A percentile compares a stretch with the other conserved stretches of the same genome.
phyloP scores from a whole-genome alignment of 2,329 filamentous ascomycete genomes.

The Lizonia empirigonia region DNA sequence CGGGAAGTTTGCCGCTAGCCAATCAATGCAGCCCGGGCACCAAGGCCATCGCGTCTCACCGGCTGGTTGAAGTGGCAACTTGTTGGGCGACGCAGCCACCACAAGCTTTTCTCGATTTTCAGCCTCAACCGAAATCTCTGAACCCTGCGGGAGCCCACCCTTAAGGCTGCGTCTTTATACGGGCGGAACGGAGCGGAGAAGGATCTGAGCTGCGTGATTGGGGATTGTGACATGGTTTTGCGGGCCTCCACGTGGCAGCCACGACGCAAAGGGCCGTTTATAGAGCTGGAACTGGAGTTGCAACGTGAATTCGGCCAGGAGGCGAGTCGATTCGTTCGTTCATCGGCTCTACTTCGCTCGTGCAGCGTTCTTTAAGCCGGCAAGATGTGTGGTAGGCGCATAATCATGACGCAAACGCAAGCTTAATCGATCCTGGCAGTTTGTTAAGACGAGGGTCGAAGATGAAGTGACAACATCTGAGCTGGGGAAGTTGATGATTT shows the following conservation, averaged over 20 bases:
- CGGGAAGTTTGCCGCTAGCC: slow-evolving; percentile 1
- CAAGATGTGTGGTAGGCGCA: not conserved
- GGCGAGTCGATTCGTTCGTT: too few species aligned
- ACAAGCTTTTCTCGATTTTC: slow-evolving; percentile 10
- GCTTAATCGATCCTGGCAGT: not conserved
- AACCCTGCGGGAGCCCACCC: not conserved
- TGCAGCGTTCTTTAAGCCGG: not conserved
- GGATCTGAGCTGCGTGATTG: not conserved
- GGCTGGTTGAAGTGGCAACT: slow-evolving; percentile 6
- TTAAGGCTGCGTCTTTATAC: not conserved
- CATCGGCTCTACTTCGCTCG: not conserved
- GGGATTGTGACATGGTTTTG: not conserved
- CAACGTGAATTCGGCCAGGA: too few species aligned
- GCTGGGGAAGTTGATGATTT: not conserved
- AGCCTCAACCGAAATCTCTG: slow-evolving; percentile 9
- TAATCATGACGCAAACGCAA: not conserved
- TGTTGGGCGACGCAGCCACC: slow-evolving; percentile 11
- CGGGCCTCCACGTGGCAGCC: not conserved
- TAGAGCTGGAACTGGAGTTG: too few species aligned
- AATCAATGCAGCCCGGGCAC: slow-evolving; percentile 4
- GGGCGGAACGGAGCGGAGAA: not conserved
- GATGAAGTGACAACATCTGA: not conserved
- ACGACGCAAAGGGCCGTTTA: not conserved
- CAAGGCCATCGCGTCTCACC: not conserved
- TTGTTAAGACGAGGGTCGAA: not conserved